Evolutionary conservation across 148 eudicot species (phyloP).

Genomic region (Linanthus parryae): DNA sequence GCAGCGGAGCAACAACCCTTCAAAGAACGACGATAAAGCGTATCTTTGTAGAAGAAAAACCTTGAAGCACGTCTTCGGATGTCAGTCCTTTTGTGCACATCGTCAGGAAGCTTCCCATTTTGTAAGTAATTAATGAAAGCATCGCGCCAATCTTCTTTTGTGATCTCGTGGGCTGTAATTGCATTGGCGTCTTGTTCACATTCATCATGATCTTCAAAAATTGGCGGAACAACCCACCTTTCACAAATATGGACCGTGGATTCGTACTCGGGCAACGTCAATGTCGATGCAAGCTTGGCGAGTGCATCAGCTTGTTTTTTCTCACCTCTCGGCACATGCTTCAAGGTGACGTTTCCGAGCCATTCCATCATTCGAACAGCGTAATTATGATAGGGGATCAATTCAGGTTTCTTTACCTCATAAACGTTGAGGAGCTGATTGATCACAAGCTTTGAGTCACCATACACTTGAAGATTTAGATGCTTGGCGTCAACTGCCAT

Average conservation of each 20-base stretch:
- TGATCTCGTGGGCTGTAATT: not conserved
- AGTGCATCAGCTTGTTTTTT: not conserved
- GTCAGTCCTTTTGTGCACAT: not conserved
- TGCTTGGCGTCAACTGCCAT: not conserved
- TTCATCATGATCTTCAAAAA: not conserved
- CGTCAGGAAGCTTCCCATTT: not conserved
- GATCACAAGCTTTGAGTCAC: conserved; percentile 4
- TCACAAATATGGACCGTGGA: not conserved
- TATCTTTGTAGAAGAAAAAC: not conserved
- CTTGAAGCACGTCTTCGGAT: not conserved
- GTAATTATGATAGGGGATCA: not conserved
- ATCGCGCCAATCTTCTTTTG: not conserved
- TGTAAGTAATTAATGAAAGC: not conserved
- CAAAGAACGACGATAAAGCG: not conserved
- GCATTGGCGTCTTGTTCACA: not conserved
- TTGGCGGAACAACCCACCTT: not conserved
- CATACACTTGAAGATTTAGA: not conserved
- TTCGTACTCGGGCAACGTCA: not conserved
- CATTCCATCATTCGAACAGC: not conserved
- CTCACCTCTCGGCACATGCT: not conserved
- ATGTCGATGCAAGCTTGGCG: not conserved
- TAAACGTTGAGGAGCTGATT: not conserved
- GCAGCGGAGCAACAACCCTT: not conserved
- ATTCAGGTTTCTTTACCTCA: not conserved
- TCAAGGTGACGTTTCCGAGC: too few relatives aligned